Conservation (phyloP, 306 rosid genomes). For the Malus orientalis region DNA sequence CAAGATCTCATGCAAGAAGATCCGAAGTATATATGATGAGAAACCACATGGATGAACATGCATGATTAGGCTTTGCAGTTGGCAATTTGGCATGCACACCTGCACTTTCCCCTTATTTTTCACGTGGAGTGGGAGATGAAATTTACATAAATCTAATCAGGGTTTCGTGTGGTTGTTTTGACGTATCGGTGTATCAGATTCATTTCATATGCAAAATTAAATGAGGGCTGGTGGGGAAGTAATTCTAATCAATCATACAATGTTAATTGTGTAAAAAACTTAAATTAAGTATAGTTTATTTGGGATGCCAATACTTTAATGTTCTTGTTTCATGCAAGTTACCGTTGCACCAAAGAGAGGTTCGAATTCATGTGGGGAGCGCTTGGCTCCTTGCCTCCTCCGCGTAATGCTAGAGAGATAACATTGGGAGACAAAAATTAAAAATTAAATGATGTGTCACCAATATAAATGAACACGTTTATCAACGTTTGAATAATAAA, state of each 20-base stretch:
- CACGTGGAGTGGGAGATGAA: not conserved
- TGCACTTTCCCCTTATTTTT: not conserved
- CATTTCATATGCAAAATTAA: not conserved
- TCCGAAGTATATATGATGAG: not conserved
- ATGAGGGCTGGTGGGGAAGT: not conserved
- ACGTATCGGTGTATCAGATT: not conserved
- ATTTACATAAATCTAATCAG: not conserved
- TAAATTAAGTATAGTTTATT: too few relatives aligned
- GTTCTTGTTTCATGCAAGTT: not conserved
- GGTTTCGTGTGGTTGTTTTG: not conserved
- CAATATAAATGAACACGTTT: accelerated
- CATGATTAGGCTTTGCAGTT: not conserved
- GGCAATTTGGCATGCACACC: not conserved
- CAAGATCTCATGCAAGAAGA: not conserved
- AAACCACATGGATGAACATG: not conserved
- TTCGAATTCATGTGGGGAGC: too few relatives aligned
- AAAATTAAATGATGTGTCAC: too few relatives aligned
- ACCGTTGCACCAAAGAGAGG: too few relatives aligned
- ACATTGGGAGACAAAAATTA: too few relatives aligned
- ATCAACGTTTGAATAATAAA: too few relatives aligned
- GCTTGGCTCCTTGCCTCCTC: too few relatives aligned
- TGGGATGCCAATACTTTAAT: not conserved
- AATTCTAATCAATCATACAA: too few relatives aligned
- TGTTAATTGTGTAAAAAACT: too few relatives aligned
- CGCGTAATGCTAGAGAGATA: too few relatives aligned